Conservation (phyloP, 129 eudicot genomes). For the Lactuca saligna region DNA sequence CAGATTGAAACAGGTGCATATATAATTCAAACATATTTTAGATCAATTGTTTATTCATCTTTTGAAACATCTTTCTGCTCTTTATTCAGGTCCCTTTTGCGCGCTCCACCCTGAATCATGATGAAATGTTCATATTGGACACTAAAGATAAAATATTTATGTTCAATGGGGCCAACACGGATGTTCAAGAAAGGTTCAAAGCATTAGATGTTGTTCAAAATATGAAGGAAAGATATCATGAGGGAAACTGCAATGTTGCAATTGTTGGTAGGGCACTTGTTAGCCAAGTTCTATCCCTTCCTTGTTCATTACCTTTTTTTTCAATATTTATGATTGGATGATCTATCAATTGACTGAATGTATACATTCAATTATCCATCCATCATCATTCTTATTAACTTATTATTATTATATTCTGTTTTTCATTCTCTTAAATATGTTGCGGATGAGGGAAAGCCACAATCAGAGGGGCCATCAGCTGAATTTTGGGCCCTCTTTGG, state of each 20-base stretch:
- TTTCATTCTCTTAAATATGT: no score
- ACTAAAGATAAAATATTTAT: slow-evolving; percentile 74
- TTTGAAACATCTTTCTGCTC: slow-evolving; percentile 5
- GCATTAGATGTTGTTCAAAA: slow-evolving; percentile 73
- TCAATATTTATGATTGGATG: no score
- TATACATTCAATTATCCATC: no score
- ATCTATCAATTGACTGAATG: no score
- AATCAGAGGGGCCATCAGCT: no score
- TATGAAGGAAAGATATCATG: slow-evolving; percentile 74
- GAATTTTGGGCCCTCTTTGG: no score
- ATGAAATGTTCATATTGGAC: slow-evolving; percentile 82
- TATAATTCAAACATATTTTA: background rate
- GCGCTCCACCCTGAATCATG: slow-evolving; percentile 77
- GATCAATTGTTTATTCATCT: slow-evolving; percentile 1
- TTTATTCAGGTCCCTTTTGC: slow-evolving; percentile 66
- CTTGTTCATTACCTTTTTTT: no score
- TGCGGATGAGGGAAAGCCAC: no score
- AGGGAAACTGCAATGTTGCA: slow-evolving; percentile 83
- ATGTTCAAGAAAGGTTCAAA: no score
- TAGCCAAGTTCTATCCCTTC: slow-evolving; percentile 11
- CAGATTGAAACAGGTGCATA: slow-evolving; percentile 78
- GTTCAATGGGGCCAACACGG: slow-evolving; percentile 80
- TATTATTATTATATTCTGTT: no score
- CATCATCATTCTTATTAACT: no score
- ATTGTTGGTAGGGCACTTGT: slow-evolving; percentile 64